Evolutionary conservation across 225 moss, liverwort and hornwort species (phyloP).

Genomic region (Antitrichia curtipendula): DNA sequence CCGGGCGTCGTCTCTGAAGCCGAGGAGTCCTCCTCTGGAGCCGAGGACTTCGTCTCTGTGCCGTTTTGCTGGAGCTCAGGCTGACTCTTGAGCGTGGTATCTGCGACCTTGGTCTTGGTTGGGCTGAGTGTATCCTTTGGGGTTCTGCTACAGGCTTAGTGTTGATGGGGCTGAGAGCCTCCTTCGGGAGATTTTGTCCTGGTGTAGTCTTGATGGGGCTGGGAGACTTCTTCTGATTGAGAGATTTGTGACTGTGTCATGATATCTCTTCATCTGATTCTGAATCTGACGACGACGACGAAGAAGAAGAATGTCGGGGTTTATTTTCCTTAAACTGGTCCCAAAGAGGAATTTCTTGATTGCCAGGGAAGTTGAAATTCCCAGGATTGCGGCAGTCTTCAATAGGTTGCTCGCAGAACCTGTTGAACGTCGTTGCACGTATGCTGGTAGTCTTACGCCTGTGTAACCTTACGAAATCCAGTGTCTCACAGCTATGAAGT

Average conservation of each 20-base stretch:
- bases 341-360: not conserved
- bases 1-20: not conserved
- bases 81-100: too few species aligned
- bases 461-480: not conserved
- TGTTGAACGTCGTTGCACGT: not conserved
- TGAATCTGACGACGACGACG: not conserved
- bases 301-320: not conserved
- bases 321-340: not conserved
- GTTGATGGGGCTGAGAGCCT: too few species aligned
- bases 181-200: not conserved
- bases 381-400: not conserved
- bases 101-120: too few species aligned
- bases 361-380: not conserved
- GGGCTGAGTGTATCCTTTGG: too few species aligned
- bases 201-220: not conserved
- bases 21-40: not conserved
- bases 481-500: not conserved
- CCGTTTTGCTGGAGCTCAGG: too few species aligned
- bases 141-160: too few species aligned
- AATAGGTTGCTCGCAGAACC: not conserved
- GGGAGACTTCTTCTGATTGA: not conserved
- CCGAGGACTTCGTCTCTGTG: too few species aligned
- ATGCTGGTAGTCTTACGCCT: not conserved
- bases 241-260: not conserved
- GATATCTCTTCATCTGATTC: not conserved